These are phyloP conservation scores for Mortierella antarctica DNA, from an alignment of 192 early-diverging fungal genomes.

Conservation along the genomic window DNA sequence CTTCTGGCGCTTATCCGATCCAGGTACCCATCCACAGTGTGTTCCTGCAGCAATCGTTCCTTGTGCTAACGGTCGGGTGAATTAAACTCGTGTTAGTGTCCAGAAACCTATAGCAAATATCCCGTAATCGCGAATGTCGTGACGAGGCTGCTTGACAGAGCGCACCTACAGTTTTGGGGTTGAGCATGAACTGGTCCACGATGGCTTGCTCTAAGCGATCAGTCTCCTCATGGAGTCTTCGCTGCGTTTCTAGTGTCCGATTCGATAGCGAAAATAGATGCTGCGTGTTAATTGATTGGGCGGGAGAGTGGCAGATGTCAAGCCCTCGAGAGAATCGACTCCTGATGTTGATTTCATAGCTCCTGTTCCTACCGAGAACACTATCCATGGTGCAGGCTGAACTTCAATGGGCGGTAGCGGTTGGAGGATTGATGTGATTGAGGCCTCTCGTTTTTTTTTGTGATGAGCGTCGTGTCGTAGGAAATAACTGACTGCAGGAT, in stretches of 20 bases:
- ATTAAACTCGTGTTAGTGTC: background rate
- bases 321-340: no score
- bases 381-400: constrained; percentile 26
- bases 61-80: constrained; percentile 61
- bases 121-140: background rate
- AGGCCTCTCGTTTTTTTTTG: no score
- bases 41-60: constrained; percentile 84
- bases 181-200: constrained; percentile 81
- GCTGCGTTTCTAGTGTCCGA: constrained; percentile 49
- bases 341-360: background rate
- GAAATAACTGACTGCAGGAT: no score
- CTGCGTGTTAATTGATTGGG: background rate
- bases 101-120: background rate
- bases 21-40: constrained; percentile 76
- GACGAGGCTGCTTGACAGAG: background rate
- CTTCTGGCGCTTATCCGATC: constrained; percentile 77
- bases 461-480: no score
- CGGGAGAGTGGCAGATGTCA: background rate
- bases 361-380: constrained; percentile 30
- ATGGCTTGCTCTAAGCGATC: constrained; percentile 92
- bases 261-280: background rate
- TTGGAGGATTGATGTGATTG: no score
- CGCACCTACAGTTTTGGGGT: constrained; percentile 71
- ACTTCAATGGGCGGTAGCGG: no score
- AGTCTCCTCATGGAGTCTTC: constrained; percentile 85